A percentile compares a stretch with the other conserved stretches of the same genome.
phyloP scores from a whole-genome alignment of 2,329 filamentous ascomycete species.

The Pseudogymnoascus sp. region DNA sequence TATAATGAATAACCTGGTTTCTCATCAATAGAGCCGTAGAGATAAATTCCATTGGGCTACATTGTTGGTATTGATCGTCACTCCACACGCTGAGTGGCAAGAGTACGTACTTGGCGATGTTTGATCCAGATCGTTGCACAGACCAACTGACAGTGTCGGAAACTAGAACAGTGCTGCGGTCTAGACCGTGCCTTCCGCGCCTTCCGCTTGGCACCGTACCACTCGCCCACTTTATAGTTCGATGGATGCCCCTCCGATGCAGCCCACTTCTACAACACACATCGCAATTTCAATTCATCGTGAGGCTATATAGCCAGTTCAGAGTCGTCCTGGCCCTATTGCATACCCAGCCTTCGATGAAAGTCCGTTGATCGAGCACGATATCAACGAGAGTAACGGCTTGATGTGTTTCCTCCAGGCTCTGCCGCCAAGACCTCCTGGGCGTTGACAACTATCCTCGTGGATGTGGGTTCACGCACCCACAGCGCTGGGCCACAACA shows the following conservation, averaged over 20 bases:
- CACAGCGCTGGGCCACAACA: no score
- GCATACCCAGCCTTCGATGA: no score
- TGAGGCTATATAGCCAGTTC: not conserved
- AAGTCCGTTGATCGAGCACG: no score
- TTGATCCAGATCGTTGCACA: not conserved
- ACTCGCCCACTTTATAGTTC: slow-evolving; percentile 6
- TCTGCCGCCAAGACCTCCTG: no score
- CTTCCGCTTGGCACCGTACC: slow-evolving; percentile 1
- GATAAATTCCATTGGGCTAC: not conserved
- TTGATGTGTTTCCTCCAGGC: no score
- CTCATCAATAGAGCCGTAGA: not conserved
- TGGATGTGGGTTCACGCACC: no score
- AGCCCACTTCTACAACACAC: not conserved
- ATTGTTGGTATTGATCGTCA: not conserved
- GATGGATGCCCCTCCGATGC: not conserved
- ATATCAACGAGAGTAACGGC: no score
- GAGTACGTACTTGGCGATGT: not conserved
- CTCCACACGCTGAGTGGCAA: not conserved
- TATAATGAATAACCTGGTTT: not conserved
- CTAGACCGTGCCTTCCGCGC: slow-evolving; percentile 5
- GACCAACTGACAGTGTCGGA: not conserved
- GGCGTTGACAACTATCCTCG: no score
- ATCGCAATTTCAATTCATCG: not conserved
- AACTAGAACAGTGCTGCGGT: not conserved
- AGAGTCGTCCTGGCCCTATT: not conserved